Evolutionary conservation across 2,329 filamentous ascomycete genomes (phyloP).

Genomic region (Arthroderma uncinatum): DNA sequence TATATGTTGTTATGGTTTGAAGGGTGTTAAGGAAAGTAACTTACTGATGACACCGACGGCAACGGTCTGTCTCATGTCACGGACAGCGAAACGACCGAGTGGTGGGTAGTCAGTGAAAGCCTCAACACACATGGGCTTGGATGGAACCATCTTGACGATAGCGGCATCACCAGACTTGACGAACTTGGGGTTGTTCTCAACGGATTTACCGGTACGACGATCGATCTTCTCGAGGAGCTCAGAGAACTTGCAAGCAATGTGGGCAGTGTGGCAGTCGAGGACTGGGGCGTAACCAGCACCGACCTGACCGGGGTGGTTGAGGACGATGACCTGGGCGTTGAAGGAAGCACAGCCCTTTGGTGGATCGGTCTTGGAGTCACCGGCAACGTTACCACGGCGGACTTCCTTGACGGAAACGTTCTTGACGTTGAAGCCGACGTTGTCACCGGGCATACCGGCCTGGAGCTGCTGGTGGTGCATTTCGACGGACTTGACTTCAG

Average conservation of each 20-base stretch:
- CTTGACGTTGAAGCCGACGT: conserved; percentile 99
- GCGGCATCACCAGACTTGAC: conserved; percentile 99
- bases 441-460: conserved; percentile 97
- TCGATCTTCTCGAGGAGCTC: conserved; percentile 99
- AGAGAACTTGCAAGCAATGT: conserved; percentile 99
- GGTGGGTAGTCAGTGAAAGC: conserved; percentile 99
- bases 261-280: conserved; percentile 99
- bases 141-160: conserved; percentile 99
- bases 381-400: conserved; percentile 98
- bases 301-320: conserved; percentile 99
- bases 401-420: conserved; percentile 99
- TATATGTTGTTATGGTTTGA: neutral
- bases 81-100: conserved; percentile 99
- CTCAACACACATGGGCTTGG: conserved; percentile 99
- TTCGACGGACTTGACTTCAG: conserved; percentile 99
- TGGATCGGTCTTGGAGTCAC: conserved; percentile 99
- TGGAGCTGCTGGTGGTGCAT: conserved; percentile 99
- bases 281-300: conserved; percentile 98
- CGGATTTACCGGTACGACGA: conserved; percentile 97
- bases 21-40: neutral
- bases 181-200: conserved; percentile 91
- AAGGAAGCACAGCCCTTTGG: conserved; percentile 80
- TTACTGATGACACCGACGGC: conserved; percentile 48
- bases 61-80: conserved; percentile 68
- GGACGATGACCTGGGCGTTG: conserved; percentile 99